These are phyloP conservation scores for Primulina tabacum DNA, from an alignment of 257 asterid genomes.

Conservation along the genomic window DNA sequence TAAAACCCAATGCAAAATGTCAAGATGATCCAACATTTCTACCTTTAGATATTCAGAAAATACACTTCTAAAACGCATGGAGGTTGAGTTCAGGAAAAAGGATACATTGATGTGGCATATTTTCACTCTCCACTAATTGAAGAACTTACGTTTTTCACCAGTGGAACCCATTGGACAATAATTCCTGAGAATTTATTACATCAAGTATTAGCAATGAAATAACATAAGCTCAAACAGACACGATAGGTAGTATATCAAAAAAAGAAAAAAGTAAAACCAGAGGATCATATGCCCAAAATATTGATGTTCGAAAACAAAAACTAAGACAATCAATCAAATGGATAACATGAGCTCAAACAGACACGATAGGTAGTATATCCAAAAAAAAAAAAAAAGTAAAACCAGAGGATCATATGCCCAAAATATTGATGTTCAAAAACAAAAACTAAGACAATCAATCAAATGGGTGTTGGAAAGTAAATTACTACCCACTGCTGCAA, in stretches of 20 bases:
- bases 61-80: neutral
- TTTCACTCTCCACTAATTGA: neutral
- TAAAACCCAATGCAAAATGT: conserved; percentile 5
- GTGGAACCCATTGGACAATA: conserved; percentile 70
- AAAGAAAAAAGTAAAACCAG: too few relatives aligned
- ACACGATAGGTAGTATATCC: neutral
- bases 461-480: conserved; percentile 18
- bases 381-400: too few relatives aligned
- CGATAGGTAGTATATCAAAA: too few relatives aligned
- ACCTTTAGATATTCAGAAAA: conserved; percentile 1
- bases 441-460: neutral
- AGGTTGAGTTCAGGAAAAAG: neutral
- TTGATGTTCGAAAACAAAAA: too few relatives aligned
- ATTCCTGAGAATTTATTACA: conserved; percentile 43
- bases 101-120: neutral
- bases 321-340: neutral
- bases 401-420: neutral
- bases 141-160: conserved; percentile 47
- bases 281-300: neutral
- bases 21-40: conserved; percentile 1
- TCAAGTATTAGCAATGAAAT: conserved; percentile 17
- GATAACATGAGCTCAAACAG: neutral
- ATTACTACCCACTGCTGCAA: conserved; percentile 71
- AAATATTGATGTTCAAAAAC: too few relatives aligned
- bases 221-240: neutral